These are phyloP conservation scores for Eucalyptus dawsonii DNA, from an alignment of 345 rosid species.

Conservation along the genomic window DNA sequence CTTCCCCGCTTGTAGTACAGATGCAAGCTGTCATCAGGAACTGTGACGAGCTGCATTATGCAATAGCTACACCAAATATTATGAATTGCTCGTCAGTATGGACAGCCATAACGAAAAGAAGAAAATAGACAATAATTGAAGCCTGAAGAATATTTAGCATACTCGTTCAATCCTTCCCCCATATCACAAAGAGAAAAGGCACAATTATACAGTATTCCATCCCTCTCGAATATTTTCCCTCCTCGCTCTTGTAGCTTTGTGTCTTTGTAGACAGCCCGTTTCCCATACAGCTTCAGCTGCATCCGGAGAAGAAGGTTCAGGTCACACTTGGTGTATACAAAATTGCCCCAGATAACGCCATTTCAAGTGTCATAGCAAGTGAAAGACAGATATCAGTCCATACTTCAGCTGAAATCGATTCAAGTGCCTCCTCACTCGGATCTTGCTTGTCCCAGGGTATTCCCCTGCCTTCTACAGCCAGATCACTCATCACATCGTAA, in stretches of 20 bases:
- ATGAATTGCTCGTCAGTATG: background rate
- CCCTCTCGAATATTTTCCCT: slow-evolving; percentile 47
- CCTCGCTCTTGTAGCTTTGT: slow-evolving; percentile 38
- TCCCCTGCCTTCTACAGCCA: slow-evolving; percentile 47
- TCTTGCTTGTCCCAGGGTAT: slow-evolving; percentile 68
- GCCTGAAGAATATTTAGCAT: background rate
- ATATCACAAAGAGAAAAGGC: slow-evolving; percentile 60
- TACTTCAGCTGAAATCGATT: slow-evolving; percentile 45
- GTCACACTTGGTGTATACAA: background rate
- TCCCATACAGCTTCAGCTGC: slow-evolving; percentile 68
- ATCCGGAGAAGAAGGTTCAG: background rate
- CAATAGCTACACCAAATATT: slow-evolving; percentile 33
- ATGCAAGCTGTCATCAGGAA: slow-evolving; percentile 43
- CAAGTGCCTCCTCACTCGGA: slow-evolving; percentile 43
- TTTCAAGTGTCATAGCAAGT: background rate
- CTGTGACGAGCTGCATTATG: slow-evolving; percentile 49
- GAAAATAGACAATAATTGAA: background rate
- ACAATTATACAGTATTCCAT: slow-evolving; percentile 63
- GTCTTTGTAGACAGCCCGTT: slow-evolving; percentile 59
- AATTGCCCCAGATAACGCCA: background rate
- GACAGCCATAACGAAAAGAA: background rate
- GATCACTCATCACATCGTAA: slow-evolving; percentile 48
- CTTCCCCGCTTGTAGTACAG: slow-evolving; percentile 65
- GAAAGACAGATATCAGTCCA: background rate
- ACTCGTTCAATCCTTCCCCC: slow-evolving; percentile 57